Evolutionary conservation across 2,329 filamentous ascomycete species (phyloP).

Genomic region (Penicillium sp.): DNA sequence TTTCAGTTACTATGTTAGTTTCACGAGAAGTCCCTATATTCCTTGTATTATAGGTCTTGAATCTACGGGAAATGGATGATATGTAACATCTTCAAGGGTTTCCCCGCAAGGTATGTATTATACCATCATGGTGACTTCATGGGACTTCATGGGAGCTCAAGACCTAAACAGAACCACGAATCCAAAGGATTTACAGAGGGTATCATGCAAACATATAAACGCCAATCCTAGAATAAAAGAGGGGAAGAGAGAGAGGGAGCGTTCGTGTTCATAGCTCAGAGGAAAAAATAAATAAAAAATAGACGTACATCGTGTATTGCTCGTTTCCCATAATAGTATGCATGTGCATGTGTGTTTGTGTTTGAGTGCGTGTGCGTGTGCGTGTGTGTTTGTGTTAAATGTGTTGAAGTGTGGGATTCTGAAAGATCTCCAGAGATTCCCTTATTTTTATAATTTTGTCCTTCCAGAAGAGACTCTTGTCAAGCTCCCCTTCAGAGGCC

Average conservation of each 20-base stretch:
- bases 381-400: too few relatives aligned
- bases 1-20: too few relatives aligned
- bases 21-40: too few relatives aligned
- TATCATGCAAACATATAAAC: background rate
- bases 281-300: slow-evolving; percentile 7
- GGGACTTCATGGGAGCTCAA: background rate
- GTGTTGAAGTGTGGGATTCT: too few relatives aligned
- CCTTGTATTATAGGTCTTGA: too few relatives aligned
- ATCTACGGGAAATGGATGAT: too few relatives aligned
- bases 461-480: too few relatives aligned
- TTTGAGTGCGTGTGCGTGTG: background rate
- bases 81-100: background rate
- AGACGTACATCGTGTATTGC: slow-evolving; percentile 24
- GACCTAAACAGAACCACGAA: too few relatives aligned
- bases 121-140: background rate
- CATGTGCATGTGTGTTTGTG: background rate
- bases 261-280: background rate
- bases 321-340: slow-evolving; percentile 21
- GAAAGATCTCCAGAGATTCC: too few relatives aligned
- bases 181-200: background rate
- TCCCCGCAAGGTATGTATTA: background rate
- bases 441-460: too few relatives aligned
- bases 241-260: background rate
- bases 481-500: too few relatives aligned
- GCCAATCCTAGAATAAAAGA: background rate